These are phyloP conservation scores for Chlorencoelia australis DNA, from an alignment of 2,329 filamentous ascomycete species.

Conservation along the genomic window DNA sequence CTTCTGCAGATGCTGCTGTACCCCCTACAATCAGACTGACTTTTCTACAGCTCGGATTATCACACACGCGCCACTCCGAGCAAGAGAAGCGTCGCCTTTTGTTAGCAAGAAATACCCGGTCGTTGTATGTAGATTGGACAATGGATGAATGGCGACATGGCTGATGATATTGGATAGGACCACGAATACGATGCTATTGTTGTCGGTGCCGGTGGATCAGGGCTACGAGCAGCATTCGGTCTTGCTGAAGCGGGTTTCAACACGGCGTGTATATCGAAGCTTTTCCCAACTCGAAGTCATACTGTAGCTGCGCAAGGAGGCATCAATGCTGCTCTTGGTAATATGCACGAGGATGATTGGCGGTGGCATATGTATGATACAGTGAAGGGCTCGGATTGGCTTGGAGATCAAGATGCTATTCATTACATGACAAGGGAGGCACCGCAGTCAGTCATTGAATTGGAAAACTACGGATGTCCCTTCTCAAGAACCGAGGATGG, in stretches of 20 bases:
- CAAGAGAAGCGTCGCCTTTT: constrained; percentile 84
- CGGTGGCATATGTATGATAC: constrained; percentile 99
- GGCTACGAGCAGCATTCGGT: constrained; percentile 52
- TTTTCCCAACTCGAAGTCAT: constrained; percentile 51
- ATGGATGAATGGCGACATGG: background rate
- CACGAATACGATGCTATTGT: constrained; percentile 96
- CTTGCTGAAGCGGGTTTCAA: constrained; percentile 54
- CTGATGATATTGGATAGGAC: constrained; percentile 46
- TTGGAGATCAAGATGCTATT: constrained; percentile 94
- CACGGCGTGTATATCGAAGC: constrained; percentile 60
- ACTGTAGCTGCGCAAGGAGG: constrained; percentile 59
- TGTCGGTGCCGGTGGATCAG: constrained; percentile 50
- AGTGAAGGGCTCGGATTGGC: constrained; percentile 95
- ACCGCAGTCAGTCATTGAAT: constrained; percentile 81
- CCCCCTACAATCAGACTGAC: too few relatives aligned
- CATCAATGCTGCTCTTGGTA: constrained; percentile 47
- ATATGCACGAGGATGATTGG: constrained; percentile 96
- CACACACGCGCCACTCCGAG: constrained; percentile 74
- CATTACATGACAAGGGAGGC: constrained; percentile 98
- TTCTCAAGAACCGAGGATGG: constrained; percentile 96
- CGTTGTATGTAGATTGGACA: constrained; percentile 47
- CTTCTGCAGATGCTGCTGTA: too few relatives aligned
- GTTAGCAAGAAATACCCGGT: constrained; percentile 88
- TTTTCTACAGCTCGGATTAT: constrained; percentile 63
- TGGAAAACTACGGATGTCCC: constrained; percentile 95